Base-by-base conservation (phyloP, 805 yeast genomes). In the Lachancea sp. region DNA sequence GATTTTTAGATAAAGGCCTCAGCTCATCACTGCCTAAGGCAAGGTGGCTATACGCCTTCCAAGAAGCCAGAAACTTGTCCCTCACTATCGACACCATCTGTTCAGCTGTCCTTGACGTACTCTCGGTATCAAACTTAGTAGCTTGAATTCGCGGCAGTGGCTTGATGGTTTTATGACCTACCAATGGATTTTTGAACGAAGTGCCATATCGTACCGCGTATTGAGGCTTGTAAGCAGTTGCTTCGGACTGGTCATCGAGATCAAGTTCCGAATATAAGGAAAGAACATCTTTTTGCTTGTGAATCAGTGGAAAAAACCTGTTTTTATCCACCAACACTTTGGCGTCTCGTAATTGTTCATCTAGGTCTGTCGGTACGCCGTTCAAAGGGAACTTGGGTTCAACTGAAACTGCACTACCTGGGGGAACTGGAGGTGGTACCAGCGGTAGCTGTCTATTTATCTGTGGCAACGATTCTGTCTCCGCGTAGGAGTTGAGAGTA, bases 21-120 rank as follows among this genome's bases (percentile, higher is more conserved):
- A 72, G 54, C 43, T 70, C 77, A 45, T 73, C 78, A 38, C 61
- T 63, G 3, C 74, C 75, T 61, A 67, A 67, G 2, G 69, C 77
- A 37, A 61, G 45, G 13, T 54, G 48, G 37, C 65, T 63, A 49
- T 73, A 73, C 12, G 57, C 59, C 8, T 47, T 36, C 78, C 80
- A 76, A 3, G 77, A 65, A 20, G 51, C 58, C 23, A 49, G 22
- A 38, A 74, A 67, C 2, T 70, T 68, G 5, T 55, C 47, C 40
- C 58, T 59, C 19, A 75, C 60, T 8, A 54, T 43, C 3, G 40
- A 36, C 15, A 68, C 56, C 1, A 50, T 54, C 19, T 31, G 25
- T 15, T 28, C 30, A 3, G 9, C 15, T 3, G 36, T 23, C n/a
- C 25, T 34, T 15, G 24, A 15, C 9, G n/a, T 12, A 2, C 30